Percentiles rank a stretch among this genome's conserved stretches.
phyloP scores from a whole-genome alignment of 2,329 filamentous ascomycete genomes.

The Periconia macrospinosa region DNA sequence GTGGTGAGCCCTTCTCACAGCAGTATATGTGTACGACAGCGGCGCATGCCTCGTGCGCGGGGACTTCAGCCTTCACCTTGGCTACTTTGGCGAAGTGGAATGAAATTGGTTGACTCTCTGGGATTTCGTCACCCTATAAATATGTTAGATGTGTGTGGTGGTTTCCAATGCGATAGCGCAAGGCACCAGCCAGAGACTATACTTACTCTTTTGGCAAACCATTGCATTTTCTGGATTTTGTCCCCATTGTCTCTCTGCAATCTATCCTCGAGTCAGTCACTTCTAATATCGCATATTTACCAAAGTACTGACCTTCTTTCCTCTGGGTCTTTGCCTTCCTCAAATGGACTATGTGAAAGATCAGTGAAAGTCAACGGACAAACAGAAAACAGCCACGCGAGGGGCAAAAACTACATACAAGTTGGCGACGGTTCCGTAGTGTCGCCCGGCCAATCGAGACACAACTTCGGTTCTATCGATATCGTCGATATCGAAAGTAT shows the following conservation, averaged over 20 bases:
- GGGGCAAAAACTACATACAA: too few species aligned
- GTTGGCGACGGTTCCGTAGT: conserved; percentile 1
- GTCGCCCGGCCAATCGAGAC: not conserved
- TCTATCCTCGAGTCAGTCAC: not conserved
- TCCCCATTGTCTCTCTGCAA: not conserved
- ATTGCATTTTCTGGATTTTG: conserved; percentile 2
- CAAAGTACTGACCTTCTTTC: not conserved
- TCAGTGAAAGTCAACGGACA: too few species aligned
- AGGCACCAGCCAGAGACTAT: not conserved
- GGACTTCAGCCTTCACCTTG: not conserved
- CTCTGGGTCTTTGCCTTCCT: not conserved
- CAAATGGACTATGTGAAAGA: too few species aligned
- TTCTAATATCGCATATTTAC: not conserved
- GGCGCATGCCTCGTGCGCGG: not conserved
- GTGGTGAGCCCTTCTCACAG: not conserved
- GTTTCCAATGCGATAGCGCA: not conserved
- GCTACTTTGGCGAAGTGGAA: conserved; percentile 1
- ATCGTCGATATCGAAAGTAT: not conserved
- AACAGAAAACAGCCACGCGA: too few species aligned
- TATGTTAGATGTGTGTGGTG: not conserved
- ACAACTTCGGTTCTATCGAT: not conserved
- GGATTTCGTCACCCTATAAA: conserved; percentile 1
- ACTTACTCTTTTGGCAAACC: conserved; percentile 1
- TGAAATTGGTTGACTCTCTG: not conserved
- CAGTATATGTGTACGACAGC: conserved; percentile 1